These are phyloP conservation scores for Francoa sonchifolia DNA, from an alignment of 441 rosid species.

Conservation along the genomic window DNA sequence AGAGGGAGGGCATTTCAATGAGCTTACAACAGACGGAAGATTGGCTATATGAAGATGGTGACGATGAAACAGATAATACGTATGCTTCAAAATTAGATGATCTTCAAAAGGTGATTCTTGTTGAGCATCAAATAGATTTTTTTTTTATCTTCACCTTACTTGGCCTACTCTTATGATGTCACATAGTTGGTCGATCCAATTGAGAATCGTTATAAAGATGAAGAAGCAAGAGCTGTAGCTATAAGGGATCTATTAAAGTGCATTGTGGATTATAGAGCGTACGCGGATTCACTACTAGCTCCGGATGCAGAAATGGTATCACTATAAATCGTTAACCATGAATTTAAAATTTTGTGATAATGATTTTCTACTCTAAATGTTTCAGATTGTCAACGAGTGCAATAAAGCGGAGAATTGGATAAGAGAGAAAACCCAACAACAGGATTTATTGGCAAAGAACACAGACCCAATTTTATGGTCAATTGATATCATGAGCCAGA, in stretches of 20 bases:
- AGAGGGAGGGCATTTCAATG: conserved; percentile 41
- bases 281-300: conserved; percentile 42
- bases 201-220: conserved; percentile 46
- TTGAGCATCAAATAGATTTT: neutral
- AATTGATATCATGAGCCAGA: conserved; percentile 33
- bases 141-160: neutral
- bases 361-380: conserved; percentile 5
- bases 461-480: conserved; percentile 43
- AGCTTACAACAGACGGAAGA: conserved; percentile 55
- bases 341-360: neutral
- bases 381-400: conserved; percentile 46
- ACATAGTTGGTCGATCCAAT: conserved; percentile 48
- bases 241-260: conserved; percentile 30
- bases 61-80: conserved; percentile 49
- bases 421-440: conserved; percentile 35
- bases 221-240: conserved; percentile 41
- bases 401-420: conserved; percentile 49
- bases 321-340: neutral
- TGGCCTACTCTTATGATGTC: conserved; percentile 10
- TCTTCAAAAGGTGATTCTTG: conserved; percentile 36
- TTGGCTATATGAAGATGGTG: conserved; percentile 67
- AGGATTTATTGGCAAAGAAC: conserved; percentile 37
- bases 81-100: conserved; percentile 38
- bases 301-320: conserved; percentile 32
- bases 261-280: conserved; percentile 25